Percentiles rank a stretch among this genome's conserved stretches.
Conservation (phyloP, 345 rosid species). For the Syzygium grande region DNA sequence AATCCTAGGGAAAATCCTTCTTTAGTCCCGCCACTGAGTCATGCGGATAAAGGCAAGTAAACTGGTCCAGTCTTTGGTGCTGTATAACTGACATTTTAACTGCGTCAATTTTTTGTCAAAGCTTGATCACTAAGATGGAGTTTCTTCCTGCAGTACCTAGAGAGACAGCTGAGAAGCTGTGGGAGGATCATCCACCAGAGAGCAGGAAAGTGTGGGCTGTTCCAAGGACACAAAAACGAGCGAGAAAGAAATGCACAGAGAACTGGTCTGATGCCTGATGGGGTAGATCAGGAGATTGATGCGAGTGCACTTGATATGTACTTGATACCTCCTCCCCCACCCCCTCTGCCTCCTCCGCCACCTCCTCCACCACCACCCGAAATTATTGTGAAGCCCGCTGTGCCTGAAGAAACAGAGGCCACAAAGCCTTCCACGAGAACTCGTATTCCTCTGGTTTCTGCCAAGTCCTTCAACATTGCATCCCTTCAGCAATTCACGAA, state of each 20-base stretch:
- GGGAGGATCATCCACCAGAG: conserved; percentile 22
- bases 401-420: conserved; percentile 35
- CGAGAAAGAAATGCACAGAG: conserved; percentile 29
- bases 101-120: not conserved
- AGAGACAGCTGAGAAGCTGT: conserved; percentile 20
- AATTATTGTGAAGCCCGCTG: conserved; percentile 41
- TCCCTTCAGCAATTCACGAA: conserved; percentile 92
- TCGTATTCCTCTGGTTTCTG: conserved; percentile 36
- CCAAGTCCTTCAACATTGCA: conserved; percentile 77
- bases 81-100: not conserved
- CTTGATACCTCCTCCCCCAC: conserved; percentile 39
- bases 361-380: conserved; percentile 47
- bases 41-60: conserved; percentile 55
- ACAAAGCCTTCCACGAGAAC: conserved; percentile 39
- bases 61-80: not conserved
- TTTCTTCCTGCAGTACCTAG: conserved; percentile 41
- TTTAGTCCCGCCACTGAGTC: conserved; percentile 30
- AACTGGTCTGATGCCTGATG: conserved; percentile 19
- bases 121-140: not conserved
- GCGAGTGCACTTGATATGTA: conserved; percentile 30
- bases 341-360: conserved; percentile 42
- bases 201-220: conserved; percentile 32
- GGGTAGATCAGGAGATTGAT: conserved; percentile 52
- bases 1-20: conserved; percentile 34
- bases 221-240: conserved; percentile 37